Conservation (phyloP, 495 filamentous ascomycete species). For the Sphaerosporella brunnea region DNA sequence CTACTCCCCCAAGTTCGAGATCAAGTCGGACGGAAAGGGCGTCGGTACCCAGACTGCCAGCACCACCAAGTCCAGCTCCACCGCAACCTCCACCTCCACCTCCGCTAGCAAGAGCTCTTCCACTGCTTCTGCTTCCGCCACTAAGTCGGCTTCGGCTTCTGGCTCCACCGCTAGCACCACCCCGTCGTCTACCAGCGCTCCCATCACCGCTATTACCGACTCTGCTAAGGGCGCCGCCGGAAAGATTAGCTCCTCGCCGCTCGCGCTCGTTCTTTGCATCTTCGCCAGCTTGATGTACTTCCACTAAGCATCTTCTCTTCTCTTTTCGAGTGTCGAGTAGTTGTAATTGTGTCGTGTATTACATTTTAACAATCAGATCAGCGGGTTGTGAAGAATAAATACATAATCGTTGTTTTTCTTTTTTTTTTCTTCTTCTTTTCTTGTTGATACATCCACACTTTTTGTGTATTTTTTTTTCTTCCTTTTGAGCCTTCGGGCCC, state of each 20-base stretch:
- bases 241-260: background rate
- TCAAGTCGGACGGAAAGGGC: slow-evolving; percentile 33
- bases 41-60: slow-evolving; percentile 17
- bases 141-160: background rate
- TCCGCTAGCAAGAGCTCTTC: background rate
- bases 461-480: background rate
- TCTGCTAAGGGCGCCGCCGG: background rate
- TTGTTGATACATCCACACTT: too few relatives aligned
- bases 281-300: background rate
- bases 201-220: background rate
- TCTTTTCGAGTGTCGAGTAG: too few relatives aligned
- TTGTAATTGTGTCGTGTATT: background rate
- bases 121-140: background rate
- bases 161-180: background rate
- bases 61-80: slow-evolving; percentile 15
- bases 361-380: background rate
- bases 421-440: background rate
- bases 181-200: background rate
- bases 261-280: background rate
- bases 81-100: slow-evolving; percentile 4
- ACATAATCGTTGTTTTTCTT: background rate
- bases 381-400: background rate
- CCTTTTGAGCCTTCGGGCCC: background rate
- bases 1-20: slow-evolving; percentile 41
- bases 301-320: background rate